Conservation (phyloP, 2,329 filamentous ascomycete species). For the Gliomastix tumulicola region DNA sequence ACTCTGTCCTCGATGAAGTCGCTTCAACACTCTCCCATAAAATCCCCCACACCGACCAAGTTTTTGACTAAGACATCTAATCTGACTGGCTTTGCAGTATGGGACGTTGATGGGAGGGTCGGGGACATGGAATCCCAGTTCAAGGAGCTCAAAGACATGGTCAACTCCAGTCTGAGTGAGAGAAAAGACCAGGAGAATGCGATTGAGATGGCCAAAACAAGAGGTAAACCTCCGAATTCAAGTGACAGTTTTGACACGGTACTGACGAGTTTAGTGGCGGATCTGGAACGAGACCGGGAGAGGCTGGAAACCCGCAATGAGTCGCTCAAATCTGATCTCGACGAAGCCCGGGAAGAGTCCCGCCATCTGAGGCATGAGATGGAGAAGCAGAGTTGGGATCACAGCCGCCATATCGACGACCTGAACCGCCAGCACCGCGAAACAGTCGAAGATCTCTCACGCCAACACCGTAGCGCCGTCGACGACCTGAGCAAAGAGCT, state of each 20-base stretch:
- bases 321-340: slow-evolving; percentile 57
- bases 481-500: slow-evolving; percentile 38
- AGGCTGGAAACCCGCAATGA: slow-evolving; percentile 39
- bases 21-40: slow-evolving; percentile 26
- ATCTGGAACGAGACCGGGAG: slow-evolving; percentile 40
- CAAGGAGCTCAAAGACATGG: slow-evolving; percentile 61
- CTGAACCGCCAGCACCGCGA: slow-evolving; percentile 30
- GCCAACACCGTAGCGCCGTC: slow-evolving; percentile 23
- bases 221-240: too few relatives aligned
- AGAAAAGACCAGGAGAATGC: slow-evolving; percentile 67
- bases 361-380: slow-evolving; percentile 25
- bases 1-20: slow-evolving; percentile 24
- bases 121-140: slow-evolving; percentile 72
- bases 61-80: slow-evolving; percentile 73
- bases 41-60: slow-evolving; percentile 31
- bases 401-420: slow-evolving; percentile 44
- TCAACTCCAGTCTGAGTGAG: slow-evolving; percentile 62
- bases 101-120: slow-evolving; percentile 73
- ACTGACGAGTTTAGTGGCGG: slow-evolving; percentile 28
- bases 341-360: slow-evolving; percentile 25
- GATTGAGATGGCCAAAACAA: slow-evolving; percentile 65
- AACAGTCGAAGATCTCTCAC: slow-evolving; percentile 21
- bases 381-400: slow-evolving; percentile 27
- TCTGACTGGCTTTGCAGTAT: slow-evolving; percentile 56
- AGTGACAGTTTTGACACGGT: background rate